These are phyloP conservation scores for Phytophthora fragariaefolia DNA, from an alignment of 352 stramenopile genomes.

Conservation along the genomic window DNA sequence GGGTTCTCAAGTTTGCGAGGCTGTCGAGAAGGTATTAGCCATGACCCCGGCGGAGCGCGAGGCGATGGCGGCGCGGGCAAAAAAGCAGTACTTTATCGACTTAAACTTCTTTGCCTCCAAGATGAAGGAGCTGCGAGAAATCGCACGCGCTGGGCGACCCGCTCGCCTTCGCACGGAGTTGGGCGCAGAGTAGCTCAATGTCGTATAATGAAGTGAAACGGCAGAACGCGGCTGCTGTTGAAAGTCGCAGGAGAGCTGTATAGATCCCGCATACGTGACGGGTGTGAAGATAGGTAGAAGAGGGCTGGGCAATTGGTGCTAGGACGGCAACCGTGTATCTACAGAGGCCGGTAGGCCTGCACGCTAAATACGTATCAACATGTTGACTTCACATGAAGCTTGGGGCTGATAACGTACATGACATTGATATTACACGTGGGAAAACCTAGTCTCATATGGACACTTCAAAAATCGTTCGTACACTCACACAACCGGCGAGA, in stretches of 20 bases:
- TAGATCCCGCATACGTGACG: conserved; percentile 19
- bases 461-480: background rate
- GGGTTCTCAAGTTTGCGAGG: conserved; percentile 52
- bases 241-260: conserved; percentile 1
- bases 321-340: conserved; percentile 17
- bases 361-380: conserved; percentile 12
- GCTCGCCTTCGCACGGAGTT: conserved; percentile 23
- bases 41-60: conserved; percentile 57
- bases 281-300: conserved; percentile 24
- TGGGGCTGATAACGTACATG: background rate
- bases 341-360: conserved; percentile 5
- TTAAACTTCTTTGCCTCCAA: conserved; percentile 67
- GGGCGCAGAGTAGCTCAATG: conserved; percentile 12
- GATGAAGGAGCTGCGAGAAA: conserved; percentile 57
- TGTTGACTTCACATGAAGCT: background rate
- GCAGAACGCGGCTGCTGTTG: background rate
- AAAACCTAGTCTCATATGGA: background rate
- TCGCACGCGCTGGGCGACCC: conserved; percentile 26
- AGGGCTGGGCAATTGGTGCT: conserved; percentile 2
- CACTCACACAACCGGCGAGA: background rate
- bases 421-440: background rate
- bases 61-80: conserved; percentile 46
- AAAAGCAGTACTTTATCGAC: conserved; percentile 70
- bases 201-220: background rate
- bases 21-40: conserved; percentile 55